Evolutionary conservation across 192 early-diverging fungal genomes (phyloP), one percentile per base, ranked within the genome.

Genomic region (Backusella luteola): DNA sequence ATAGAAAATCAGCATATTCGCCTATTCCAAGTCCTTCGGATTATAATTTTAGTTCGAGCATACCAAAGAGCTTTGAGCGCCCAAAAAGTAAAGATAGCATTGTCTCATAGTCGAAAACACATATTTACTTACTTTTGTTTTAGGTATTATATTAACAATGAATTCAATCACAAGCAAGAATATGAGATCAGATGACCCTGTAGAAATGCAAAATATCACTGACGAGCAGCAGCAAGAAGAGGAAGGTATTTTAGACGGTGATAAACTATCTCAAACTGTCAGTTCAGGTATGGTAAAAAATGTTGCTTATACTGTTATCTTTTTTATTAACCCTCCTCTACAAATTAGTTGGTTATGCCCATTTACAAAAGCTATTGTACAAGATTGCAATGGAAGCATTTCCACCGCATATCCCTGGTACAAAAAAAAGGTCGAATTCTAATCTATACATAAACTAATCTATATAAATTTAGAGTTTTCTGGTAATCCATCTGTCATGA

Each of bases 311-410:
- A 1, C 9, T 14, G 21, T 53, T 6, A 26, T 29, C 11, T 23
- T 69, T 69, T 36, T 36, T 41, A 36, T 11, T 38, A 5, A n/a
- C 6, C 39, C n/a, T 21, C 11, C 17, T 23, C 3, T 23, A 5
- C 14, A 42, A 67, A 6, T 19, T 52, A 79, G 73, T 63, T 29
- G 78, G 78, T 15, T 79, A 77, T 59, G 72, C 59, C 6, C 76
- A 84, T 68, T 73, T 83, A 23, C 80, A 85, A 34, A 68, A 75
- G 34, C 79, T 91, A 68, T 71, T 88, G 34, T 81, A 78, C 52
- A 89, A 87, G 63, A 87, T 84, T 69, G 83, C 89, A 1, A 79
- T 85, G 71, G 89, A 88, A 59, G 85, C 88, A 4, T 90, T 80
- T 77, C 85, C 79, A 17, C 80, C 68, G 19, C 73, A 41, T 39